phyloP scores from a whole-genome alignment of 208 protist species.

The Herpetomonas tarakana region DNA sequence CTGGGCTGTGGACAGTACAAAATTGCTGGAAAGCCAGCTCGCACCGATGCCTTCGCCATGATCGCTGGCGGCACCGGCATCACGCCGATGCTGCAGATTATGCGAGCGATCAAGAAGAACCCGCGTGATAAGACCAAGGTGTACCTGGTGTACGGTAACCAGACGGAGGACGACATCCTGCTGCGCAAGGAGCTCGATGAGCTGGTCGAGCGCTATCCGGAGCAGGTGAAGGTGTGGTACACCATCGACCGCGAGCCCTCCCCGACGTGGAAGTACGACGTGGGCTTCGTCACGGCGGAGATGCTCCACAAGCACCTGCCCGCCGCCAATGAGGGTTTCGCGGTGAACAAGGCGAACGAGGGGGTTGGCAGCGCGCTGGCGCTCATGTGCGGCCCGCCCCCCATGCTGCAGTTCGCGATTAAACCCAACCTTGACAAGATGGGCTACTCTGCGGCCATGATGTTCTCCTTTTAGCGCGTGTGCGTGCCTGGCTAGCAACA shows the following conservation, averaged over 20 bases:
- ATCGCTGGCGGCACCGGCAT: conserved; percentile 88
- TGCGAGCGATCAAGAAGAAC: conserved; percentile 56
- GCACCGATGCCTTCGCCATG: conserved; percentile 53
- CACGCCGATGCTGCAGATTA: conserved; percentile 89
- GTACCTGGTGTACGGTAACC: conserved; percentile 75
- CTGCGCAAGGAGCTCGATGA: conserved; percentile 53
- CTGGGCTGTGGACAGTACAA: conserved; percentile 32
- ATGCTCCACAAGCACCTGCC: conserved; percentile 39
- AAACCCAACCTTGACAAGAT: conserved; percentile 54
- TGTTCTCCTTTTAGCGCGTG: conserved; percentile 36
- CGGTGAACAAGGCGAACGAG: conserved; percentile 10
- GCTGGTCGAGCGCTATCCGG: conserved; percentile 40
- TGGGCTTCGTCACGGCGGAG: conserved; percentile 31
- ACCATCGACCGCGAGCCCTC: conserved; percentile 29
- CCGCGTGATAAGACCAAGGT: conserved; percentile 56
- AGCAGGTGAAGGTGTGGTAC: conserved; percentile 41
- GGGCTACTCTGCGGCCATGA: conserved; percentile 30
- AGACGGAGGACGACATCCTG: conserved; percentile 80
- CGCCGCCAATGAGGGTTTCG: not conserved
- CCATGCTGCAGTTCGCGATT: conserved; percentile 70
- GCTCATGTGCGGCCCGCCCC: conserved; percentile 65
- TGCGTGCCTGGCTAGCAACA: no score
- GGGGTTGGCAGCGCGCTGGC: conserved; percentile 15
- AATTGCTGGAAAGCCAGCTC: not conserved
- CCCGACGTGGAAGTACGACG: conserved; percentile 40